Conservation (phyloP, 371 early-diverging fungal species). For the Mortierella sp. region DNA sequence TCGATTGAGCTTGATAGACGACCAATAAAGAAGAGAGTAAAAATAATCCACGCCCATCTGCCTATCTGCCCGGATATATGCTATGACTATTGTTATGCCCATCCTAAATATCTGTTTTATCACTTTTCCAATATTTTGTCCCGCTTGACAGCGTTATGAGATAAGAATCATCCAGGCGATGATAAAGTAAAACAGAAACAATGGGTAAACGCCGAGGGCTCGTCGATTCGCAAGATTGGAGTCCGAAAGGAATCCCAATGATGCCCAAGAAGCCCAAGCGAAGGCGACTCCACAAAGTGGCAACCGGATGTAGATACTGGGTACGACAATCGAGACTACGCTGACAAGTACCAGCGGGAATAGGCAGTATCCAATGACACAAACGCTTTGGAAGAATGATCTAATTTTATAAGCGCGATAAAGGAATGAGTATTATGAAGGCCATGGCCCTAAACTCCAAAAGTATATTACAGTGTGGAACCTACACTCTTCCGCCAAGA, state of each 20-base stretch:
- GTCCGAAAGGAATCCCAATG: slow-evolving; percentile 89
- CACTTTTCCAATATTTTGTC: neutral
- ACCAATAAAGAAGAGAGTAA: neutral
- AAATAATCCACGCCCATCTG: neutral
- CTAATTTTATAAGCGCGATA: slow-evolving; percentile 53
- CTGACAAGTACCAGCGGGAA: slow-evolving; percentile 91
- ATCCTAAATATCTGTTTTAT: neutral
- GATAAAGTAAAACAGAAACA: slow-evolving; percentile 92
- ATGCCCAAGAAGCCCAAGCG: slow-evolving; percentile 92
- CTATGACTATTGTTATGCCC: neutral
- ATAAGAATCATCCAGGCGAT: slow-evolving; percentile 92
- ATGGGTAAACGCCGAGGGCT: slow-evolving; percentile 91
- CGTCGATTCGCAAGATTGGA: slow-evolving; percentile 85
- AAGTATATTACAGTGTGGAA: neutral
- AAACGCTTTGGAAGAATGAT: slow-evolving; percentile 95
- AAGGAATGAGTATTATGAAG: neutral
- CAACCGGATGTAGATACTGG: slow-evolving; percentile 74
- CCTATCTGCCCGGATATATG: slow-evolving; percentile 2
- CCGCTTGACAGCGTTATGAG: slow-evolving; percentile 52
- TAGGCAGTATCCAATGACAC: slow-evolving; percentile 95
- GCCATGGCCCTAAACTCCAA: neutral
- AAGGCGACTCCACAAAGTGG: slow-evolving; percentile 80
- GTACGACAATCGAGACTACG: slow-evolving; percentile 75
- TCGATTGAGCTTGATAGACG: neutral
- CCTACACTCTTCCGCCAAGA: slow-evolving; percentile 90